Evolutionary conservation across 2,329 filamentous ascomycete genomes (phyloP).

Genomic region (Calonectria pteridis): DNA sequence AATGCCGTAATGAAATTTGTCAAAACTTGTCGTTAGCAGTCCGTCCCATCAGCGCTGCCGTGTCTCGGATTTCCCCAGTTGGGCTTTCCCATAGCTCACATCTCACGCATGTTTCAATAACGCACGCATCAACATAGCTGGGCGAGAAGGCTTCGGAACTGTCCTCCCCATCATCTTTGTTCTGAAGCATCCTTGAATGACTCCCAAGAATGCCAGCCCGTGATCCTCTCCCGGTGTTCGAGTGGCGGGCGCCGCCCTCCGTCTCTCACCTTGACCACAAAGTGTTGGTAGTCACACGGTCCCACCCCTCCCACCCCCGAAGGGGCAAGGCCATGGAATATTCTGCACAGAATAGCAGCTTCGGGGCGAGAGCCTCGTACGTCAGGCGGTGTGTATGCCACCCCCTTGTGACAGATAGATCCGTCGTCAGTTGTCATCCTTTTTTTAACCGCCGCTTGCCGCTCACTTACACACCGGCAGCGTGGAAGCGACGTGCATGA

Average conservation of each 20-base stretch:
- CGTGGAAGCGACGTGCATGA: slow-evolving; percentile 14
- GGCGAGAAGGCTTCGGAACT: not conserved
- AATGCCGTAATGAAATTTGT: not conserved
- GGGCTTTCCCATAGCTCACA: not conserved
- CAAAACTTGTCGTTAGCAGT: not conserved
- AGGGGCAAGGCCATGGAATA: slow-evolving; percentile 22
- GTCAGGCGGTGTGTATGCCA: slow-evolving; percentile 5
- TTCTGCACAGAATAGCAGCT: not conserved
- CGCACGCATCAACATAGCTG: not conserved
- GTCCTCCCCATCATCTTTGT: not conserved
- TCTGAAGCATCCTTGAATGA: not conserved
- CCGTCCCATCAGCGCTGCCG: not conserved
- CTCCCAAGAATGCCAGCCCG: not conserved
- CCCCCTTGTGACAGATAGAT: not conserved
- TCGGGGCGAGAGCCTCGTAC: not conserved
- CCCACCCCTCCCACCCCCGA: slow-evolving; percentile 16
- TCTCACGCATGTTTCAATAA: not conserved
- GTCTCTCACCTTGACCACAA: slow-evolving; percentile 15
- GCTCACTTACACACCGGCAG: slow-evolving; percentile 1
- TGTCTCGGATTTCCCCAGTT: not conserved
- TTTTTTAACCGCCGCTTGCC: slow-evolving; percentile 15
- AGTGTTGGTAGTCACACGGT: slow-evolving; percentile 10
- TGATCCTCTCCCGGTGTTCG: slow-evolving; percentile 12
- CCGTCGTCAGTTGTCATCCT: not conserved
- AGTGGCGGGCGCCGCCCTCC: slow-evolving; percentile 4